These are phyloP conservation scores for Rhodamnia rubescens DNA, from an alignment of 345 rosid species.

Conservation along the genomic window DNA sequence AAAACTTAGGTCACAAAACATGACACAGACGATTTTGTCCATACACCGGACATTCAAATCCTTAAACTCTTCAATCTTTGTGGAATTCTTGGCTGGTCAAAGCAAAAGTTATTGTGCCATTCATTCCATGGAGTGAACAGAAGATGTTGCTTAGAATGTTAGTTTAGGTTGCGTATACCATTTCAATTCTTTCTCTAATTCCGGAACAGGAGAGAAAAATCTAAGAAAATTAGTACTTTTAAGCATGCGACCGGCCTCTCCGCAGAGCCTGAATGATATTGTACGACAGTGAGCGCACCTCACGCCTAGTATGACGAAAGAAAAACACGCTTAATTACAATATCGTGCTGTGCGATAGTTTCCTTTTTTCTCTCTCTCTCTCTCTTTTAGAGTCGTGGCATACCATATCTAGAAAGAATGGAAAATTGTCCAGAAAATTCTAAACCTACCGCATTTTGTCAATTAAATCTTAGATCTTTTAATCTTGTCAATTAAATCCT, in stretches of 20 bases:
- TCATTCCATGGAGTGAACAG: neutral
- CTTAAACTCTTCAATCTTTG: neutral
- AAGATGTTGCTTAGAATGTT: neutral
- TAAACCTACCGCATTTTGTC: too few relatives aligned
- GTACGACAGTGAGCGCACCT: neutral
- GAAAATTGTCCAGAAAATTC: too few relatives aligned
- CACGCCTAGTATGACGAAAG: neutral
- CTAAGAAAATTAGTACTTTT: neutral
- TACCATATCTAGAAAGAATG: too few relatives aligned
- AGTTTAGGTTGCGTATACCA: neutral
- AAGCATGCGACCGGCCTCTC: neutral
- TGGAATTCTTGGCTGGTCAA: neutral
- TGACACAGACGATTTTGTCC: neutral
- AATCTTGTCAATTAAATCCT: too few relatives aligned
- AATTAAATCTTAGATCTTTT: too few relatives aligned
- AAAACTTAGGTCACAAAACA: neutral
- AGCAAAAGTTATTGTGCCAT: neutral
- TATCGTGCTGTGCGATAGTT: neutral
- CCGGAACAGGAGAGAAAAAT: neutral
- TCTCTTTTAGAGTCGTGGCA: too few relatives aligned
- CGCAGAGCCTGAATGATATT: neutral
- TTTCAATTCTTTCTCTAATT: neutral
- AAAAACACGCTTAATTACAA: neutral
- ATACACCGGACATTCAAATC: neutral
- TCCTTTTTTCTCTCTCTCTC: too few relatives aligned